Conservation (phyloP, 176 grass and related monocot genomes). For the Triticum turgidum region DNA sequence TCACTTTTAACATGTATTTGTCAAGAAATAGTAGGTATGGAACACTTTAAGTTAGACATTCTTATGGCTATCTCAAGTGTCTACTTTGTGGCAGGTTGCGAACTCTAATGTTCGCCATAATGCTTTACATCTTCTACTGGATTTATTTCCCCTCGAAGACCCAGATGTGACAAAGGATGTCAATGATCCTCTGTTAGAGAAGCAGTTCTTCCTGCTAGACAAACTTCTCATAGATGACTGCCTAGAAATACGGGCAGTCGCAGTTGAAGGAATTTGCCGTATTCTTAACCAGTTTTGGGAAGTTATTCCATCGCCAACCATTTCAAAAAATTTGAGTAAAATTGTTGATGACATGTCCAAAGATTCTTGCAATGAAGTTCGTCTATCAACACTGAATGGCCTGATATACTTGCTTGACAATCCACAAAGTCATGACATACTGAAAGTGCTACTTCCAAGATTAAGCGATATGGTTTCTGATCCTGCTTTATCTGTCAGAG, state of each 20-base stretch:
- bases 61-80: constrained; percentile 8
- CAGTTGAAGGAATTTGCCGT: constrained; percentile 86
- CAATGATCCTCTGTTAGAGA: constrained; percentile 79
- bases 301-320: constrained; percentile 69
- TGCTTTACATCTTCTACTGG: constrained; percentile 79
- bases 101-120: constrained; percentile 92
- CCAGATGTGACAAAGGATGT: constrained; percentile 84
- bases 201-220: constrained; percentile 81
- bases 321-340: constrained; percentile 79
- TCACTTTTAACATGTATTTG: not conserved
- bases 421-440: constrained; percentile 89
- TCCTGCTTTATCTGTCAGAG: constrained; percentile 70
- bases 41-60: not conserved
- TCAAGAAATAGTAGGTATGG: not conserved
- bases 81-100: constrained; percentile 60
- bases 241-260: constrained; percentile 72
- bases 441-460: constrained; percentile 80
- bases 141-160: constrained; percentile 96
- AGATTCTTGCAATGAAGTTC: constrained; percentile 75
- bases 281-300: constrained; percentile 95
- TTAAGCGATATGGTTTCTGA: constrained; percentile 66
- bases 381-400: constrained; percentile 79
- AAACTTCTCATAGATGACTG: constrained; percentile 80
- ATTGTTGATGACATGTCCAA: constrained; percentile 87
- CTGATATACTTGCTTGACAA: constrained; percentile 88